Base-by-base conservation (phyloP, 805 yeast species). In the Candida schatavii region DNA sequence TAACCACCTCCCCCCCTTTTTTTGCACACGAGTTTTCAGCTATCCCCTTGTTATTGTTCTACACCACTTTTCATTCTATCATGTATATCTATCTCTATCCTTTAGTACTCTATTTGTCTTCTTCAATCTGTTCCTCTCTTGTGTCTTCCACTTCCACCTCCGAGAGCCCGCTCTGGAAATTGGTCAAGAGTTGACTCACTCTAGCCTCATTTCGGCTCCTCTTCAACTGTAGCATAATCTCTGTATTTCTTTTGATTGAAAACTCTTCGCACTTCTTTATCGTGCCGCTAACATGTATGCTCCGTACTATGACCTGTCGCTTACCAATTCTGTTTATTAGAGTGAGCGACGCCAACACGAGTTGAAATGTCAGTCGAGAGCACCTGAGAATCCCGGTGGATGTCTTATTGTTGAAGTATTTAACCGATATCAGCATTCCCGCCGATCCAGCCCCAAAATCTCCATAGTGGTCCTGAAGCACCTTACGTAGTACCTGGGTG, bases 361-460 rank as follows among this genome's bases (percentile, higher is more conserved):
- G 51, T 34, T 81, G 78, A 39, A 70, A 75, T 43, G 81, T 80
- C 35, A 78, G 85, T 43, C 95, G 61, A 6, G 83, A 75, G 43
- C 91, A 85, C 46, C 96, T 72, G 15, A 91, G 54, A 3, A 90
- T 90, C 0, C 97, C 97, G 0, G 89, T 82, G 0, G 89, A 80
- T 0, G 97, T 89, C 52, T 74, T 75, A 41, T 79, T 79, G 13
- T 93, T 85, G 61, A 87, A 90, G 58, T 89, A 89, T 56, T 88
- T 87, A 40, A 90, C 62, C 13, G 78, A 75, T 3, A 86, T 56
- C 23, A 83, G 74, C 45, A 78, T 63, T 1, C 81, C 79, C 3
- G 78, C 79, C 15, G 73, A 68, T 0, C 93, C 95, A 0, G 77
- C 55, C 0, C 96, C 97, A 42, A 72, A 66, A 41, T 88, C 96